Percentiles rank a stretch among this genome's conserved stretches.
Evolutionary conservation across 1,284 basidiomycete genomes (phyloP).

Genomic region (Melampsora americana): DNA sequence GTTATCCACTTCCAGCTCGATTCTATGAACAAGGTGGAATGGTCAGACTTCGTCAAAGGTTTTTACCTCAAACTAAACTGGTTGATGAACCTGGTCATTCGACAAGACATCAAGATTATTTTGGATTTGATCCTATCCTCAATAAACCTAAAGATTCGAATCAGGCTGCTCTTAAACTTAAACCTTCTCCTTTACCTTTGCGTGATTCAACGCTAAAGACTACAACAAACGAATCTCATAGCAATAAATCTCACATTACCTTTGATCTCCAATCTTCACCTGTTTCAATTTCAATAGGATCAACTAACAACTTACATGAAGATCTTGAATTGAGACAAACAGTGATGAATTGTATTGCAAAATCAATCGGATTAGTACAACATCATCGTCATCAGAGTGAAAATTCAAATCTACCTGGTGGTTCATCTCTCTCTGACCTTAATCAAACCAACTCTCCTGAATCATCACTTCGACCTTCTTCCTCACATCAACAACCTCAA

Average conservation of each 20-base stretch:
- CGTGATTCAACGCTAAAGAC: too few relatives aligned
- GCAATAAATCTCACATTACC: background rate
- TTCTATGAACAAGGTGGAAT: slow-evolving; percentile 96
- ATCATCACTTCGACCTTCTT: slow-evolving; percentile 37
- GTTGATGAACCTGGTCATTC: slow-evolving; percentile 46
- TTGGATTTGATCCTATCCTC: background rate
- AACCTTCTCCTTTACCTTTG: too few relatives aligned
- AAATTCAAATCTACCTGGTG: slow-evolving; percentile 11
- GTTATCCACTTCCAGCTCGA: slow-evolving; percentile 80
- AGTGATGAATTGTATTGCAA: slow-evolving; percentile 95
- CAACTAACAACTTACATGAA: slow-evolving; percentile 52
- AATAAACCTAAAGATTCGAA: background rate
- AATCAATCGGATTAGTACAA: slow-evolving; percentile 92
- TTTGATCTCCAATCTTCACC: slow-evolving; percentile 11
- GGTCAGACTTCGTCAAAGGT: slow-evolving; percentile 79
- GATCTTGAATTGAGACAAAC: slow-evolving; percentile 87
- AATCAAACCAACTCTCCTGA: slow-evolving; percentile 53
- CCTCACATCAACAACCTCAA: background rate
- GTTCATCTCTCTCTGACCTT: slow-evolving; percentile 52
- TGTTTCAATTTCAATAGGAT: background rate
- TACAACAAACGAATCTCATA: too few relatives aligned
- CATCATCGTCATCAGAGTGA: slow-evolving; percentile 60
- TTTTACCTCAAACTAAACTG: slow-evolving; percentile 54
- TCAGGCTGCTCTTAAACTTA: too few relatives aligned
- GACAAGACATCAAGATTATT: slow-evolving; percentile 53